These are phyloP conservation scores for Elasticomyces elasticus DNA, from an alignment of 495 filamentous ascomycete genomes.

Conservation along the genomic window DNA sequence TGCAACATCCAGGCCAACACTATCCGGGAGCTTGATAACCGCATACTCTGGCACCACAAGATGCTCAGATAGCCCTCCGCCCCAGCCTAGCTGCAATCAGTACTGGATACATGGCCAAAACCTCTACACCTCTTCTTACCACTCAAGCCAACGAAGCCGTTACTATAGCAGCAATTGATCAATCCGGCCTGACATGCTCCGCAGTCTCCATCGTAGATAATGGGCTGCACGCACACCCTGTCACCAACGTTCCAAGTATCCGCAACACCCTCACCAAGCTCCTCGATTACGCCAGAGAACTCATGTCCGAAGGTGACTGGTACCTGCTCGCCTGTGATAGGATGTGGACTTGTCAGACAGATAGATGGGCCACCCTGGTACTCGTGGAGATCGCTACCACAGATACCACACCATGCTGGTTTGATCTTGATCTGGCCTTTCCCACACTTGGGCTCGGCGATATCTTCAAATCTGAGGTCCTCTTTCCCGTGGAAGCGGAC, in stretches of 20 bases:
- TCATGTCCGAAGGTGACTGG: constrained; percentile 55
- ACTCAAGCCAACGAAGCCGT: constrained; percentile 52
- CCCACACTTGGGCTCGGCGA: constrained; percentile 28
- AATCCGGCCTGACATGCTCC: constrained; percentile 40
- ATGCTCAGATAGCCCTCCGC: constrained; percentile 50
- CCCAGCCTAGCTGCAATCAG: constrained; percentile 37
- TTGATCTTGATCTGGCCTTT: constrained; percentile 36
- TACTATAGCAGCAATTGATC: constrained; percentile 47
- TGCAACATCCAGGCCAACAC: constrained; percentile 42
- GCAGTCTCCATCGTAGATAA: constrained; percentile 50
- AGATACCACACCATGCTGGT: constrained; percentile 50
- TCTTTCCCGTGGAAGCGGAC: constrained; percentile 32
- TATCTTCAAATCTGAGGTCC: constrained; percentile 32
- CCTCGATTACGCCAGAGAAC: constrained; percentile 49
- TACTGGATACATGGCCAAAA: neutral
- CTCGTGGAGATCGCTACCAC: constrained; percentile 51
- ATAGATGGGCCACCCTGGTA: constrained; percentile 34
- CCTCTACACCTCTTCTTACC: constrained; percentile 24
- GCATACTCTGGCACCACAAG: constrained; percentile 40
- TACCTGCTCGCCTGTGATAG: constrained; percentile 44
- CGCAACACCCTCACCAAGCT: constrained; percentile 44
- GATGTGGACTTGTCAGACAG: constrained; percentile 48
- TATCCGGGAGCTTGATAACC: constrained; percentile 38
- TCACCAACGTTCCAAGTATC: constrained; percentile 43
- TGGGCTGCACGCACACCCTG: constrained; percentile 49